Evolutionary conservation across 345 rosid species (phyloP).

Genomic region (Populus deltoides): DNA sequence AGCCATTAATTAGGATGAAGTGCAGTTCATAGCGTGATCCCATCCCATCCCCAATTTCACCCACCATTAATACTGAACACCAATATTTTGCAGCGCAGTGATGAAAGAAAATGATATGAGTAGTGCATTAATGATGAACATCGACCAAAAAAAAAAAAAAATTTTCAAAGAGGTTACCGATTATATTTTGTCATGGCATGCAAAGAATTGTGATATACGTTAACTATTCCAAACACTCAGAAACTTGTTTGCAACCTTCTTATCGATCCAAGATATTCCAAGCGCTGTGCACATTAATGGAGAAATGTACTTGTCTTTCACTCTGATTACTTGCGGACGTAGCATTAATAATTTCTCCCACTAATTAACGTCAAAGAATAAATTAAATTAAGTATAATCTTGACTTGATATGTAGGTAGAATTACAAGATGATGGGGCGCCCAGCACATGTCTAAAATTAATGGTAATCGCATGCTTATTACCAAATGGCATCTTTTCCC

Average conservation of each 20-base stretch:
- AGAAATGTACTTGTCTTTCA: not conserved
- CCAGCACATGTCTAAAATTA: not conserved
- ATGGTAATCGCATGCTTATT: not conserved
- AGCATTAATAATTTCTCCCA: not conserved
- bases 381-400: not conserved
- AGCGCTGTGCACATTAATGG: not conserved
- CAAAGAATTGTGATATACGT: not conserved
- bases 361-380: not conserved
- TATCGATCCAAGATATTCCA: not conserved
- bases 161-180: no score
- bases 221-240: not conserved
- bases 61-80: no score
- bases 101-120: no score
- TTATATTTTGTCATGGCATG: not conserved
- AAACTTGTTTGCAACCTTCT: not conserved
- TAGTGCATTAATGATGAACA: no score
- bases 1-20: conserved; percentile 54
- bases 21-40: conserved; percentile 87
- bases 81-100: no score
- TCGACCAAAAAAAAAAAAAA: no score
- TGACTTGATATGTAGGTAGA: not conserved
- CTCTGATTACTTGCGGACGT: not conserved
- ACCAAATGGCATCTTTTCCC: not conserved
- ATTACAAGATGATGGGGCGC: not conserved
- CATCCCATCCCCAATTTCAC: conserved; percentile 20